phyloP scores from a whole-genome alignment of 2,329 filamentous ascomycete species.

The Bipolaris gigantea region DNA sequence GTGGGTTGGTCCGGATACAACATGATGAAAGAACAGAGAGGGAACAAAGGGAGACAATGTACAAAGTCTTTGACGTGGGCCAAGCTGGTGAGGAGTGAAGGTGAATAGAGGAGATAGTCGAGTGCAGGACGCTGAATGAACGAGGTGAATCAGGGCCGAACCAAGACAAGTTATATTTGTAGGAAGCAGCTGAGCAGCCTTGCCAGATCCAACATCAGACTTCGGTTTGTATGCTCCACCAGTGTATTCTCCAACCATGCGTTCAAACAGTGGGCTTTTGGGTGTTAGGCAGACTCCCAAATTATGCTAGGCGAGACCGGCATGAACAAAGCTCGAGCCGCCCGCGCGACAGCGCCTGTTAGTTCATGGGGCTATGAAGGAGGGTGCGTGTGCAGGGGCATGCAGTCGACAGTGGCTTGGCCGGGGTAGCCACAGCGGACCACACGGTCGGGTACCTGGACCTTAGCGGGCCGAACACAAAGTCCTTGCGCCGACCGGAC shows the following conservation, averaged over 20 bases:
- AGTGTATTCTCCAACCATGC: conserved; percentile 35
- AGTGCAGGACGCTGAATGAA: conserved; percentile 16
- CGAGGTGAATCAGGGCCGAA: conserved; percentile 29
- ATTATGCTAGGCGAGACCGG: conserved; percentile 35
- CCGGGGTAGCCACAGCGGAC: conserved; percentile 21
- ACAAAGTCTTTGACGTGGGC: conserved; percentile 8
- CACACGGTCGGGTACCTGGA: conserved; percentile 35
- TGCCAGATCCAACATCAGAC: conserved; percentile 26
- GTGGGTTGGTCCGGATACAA: conserved; percentile 38
- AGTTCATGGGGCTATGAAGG: conserved; percentile 36
- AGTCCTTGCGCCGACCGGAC: conserved; percentile 29
- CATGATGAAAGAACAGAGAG: conserved; percentile 19
- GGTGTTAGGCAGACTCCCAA: conserved; percentile 44
- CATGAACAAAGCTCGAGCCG: conserved; percentile 37
- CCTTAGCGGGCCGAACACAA: conserved; percentile 39
- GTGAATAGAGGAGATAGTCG: conserved; percentile 9
- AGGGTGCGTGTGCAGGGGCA: conserved; percentile 10
- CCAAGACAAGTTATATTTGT: conserved; percentile 37
- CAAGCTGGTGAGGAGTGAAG: conserved; percentile 6
- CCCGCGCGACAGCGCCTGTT: conserved; percentile 42
- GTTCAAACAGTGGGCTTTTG: conserved; percentile 37
- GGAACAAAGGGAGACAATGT: conserved; percentile 8
- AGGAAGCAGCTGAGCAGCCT: conserved; percentile 25
- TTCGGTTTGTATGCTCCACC: conserved; percentile 37
- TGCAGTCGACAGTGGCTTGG: conserved; percentile 24